Percentiles rank a stretch among this genome's conserved stretches.
phyloP scores from a whole-genome alignment of 2,329 filamentous ascomycete species.

The Zymoseptoria ardabiliae region DNA sequence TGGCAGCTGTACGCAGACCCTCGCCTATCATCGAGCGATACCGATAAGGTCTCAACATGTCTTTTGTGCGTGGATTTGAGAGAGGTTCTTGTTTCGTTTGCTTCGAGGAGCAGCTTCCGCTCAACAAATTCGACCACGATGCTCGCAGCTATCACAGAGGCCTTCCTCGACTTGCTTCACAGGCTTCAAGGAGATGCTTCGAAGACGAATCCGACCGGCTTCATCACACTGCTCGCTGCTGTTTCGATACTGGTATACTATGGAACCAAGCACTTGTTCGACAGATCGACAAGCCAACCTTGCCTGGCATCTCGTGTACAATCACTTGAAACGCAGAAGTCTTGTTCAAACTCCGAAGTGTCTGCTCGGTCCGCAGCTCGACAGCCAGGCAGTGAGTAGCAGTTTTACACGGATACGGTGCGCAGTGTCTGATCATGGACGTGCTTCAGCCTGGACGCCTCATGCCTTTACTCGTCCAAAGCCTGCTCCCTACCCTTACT shows the following conservation, averaged over 20 bases:
- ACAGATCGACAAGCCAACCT: background rate
- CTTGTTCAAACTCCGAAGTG: slow-evolving; percentile 17
- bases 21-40: background rate
- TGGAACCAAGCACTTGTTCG: background rate
- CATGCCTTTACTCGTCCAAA: slow-evolving; percentile 53
- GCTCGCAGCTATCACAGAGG: too few species aligned
- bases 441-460: slow-evolving; percentile 47
- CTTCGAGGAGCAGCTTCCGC: too few species aligned
- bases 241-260: background rate
- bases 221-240: too few species aligned
- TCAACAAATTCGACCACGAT: too few species aligned
- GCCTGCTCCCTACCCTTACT: slow-evolving; percentile 57
- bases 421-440: background rate
- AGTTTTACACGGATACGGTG: background rate
- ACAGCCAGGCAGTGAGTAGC: slow-evolving; percentile 40
- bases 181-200: too few species aligned
- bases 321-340: slow-evolving; percentile 43
- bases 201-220: too few species aligned
- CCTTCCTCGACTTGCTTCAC: too few species aligned
- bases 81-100: too few species aligned
- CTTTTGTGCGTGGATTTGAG: too few species aligned
- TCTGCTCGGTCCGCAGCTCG: slow-evolving; percentile 30
- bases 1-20: background rate
- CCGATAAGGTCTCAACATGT: background rate
- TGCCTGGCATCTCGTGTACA: slow-evolving; percentile 9